A percentile compares a stretch with the other conserved stretches of the same genome.
phyloP scores from a whole-genome alignment of 23 red algal genomes.

The Pyropia haitanensis region DNA sequence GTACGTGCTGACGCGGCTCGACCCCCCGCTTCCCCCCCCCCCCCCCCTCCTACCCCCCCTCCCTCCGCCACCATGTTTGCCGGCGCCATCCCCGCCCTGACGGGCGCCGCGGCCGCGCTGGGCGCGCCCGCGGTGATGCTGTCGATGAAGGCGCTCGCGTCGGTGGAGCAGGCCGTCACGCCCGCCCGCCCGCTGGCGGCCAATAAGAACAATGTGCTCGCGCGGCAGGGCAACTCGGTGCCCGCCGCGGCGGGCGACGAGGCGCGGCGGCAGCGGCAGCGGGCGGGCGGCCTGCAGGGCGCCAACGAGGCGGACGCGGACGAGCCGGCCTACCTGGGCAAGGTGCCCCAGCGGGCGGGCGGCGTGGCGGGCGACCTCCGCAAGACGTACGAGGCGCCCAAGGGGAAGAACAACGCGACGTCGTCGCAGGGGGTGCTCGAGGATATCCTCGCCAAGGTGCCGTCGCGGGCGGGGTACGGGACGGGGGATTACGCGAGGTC shows the following conservation, averaged over 20 bases:
- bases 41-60: too few species aligned
- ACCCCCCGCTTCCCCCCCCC: too few species aligned
- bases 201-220: slow-evolving; percentile 35
- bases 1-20: too few species aligned
- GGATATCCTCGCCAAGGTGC: slow-evolving; percentile 65
- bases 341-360: slow-evolving; percentile 17
- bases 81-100: too few species aligned
- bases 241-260: slow-evolving; percentile 12
- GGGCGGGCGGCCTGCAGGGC: slow-evolving; percentile 37
- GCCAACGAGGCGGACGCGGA: slow-evolving; percentile 5
- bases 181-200: slow-evolving; percentile 15
- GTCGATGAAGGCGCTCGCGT: too few species aligned
- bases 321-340: slow-evolving; percentile 24
- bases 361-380: slow-evolving; percentile 39
- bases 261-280: slow-evolving; percentile 22
- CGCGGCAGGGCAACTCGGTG: slow-evolving; percentile 32
- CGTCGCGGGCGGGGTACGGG: slow-evolving; percentile 21
- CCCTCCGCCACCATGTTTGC: too few species aligned
- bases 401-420: slow-evolving; percentile 27
- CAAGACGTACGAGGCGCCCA: slow-evolving; percentile 25
- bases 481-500: slow-evolving; percentile 30
- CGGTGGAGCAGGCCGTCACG: neutral
- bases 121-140: too few species aligned
- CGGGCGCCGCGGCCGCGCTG: too few species aligned
- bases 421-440: slow-evolving; percentile 31